A percentile compares a stretch with the other conserved stretches of the same genome.
Conservation (phyloP, 345 rosid genomes). For the Capsella bursapastoris region DNA sequence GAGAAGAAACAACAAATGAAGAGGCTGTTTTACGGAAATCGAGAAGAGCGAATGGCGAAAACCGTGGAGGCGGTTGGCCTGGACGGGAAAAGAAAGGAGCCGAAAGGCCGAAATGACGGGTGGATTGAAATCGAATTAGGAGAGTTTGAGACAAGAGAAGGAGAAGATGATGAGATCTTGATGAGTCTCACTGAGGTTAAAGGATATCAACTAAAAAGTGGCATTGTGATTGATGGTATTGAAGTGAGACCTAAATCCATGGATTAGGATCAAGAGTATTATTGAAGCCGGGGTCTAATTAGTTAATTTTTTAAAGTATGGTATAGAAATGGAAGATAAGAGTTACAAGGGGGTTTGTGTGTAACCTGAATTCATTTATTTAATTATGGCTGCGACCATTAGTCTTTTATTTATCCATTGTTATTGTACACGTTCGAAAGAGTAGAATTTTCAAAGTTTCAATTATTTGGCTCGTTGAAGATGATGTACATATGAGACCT, state of each 20-base stretch:
- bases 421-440: neutral
- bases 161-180: constrained; percentile 35
- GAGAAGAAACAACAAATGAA: constrained; percentile 47
- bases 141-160: constrained; percentile 45
- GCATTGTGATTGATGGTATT: constrained; percentile 56
- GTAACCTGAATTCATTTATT: too few relatives aligned
- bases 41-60: constrained; percentile 25
- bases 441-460: neutral
- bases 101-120: constrained; percentile 45
- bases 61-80: neutral
- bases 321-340: too few relatives aligned
- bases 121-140: constrained; percentile 62
- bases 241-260: constrained; percentile 47
- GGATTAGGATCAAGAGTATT: neutral
- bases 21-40: constrained; percentile 31
- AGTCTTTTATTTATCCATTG: neutral
- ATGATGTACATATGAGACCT: too few relatives aligned
- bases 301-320: too few relatives aligned
- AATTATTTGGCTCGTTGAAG: too few relatives aligned
- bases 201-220: constrained; percentile 56
- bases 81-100: constrained; percentile 23
- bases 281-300: neutral
- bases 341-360: neutral
- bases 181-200: constrained; percentile 50
- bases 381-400: too few relatives aligned